Percentiles rank a stretch among this genome's conserved stretches.
Conservation (phyloP, 169 alveolate species). For the Perkinsus marinus region DNA sequence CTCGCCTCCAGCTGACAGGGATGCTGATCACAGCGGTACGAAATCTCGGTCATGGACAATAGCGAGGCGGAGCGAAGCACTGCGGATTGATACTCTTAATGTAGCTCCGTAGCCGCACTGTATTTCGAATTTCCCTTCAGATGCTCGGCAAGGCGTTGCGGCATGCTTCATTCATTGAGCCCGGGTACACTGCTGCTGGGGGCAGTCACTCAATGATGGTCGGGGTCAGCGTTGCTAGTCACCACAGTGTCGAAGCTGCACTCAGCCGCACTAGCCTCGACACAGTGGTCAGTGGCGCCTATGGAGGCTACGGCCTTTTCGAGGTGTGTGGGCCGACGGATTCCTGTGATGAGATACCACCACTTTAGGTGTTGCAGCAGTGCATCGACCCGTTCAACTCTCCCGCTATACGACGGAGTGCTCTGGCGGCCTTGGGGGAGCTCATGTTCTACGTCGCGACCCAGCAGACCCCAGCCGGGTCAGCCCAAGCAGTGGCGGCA, state of each 20-base stretch:
- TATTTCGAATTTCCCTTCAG: neutral
- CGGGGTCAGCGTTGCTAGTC: slow-evolving; percentile 35
- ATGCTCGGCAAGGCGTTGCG: neutral
- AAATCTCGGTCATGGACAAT: neutral
- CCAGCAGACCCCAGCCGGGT: slow-evolving; percentile 3
- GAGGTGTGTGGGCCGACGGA: slow-evolving; percentile 16
- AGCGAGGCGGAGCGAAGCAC: neutral
- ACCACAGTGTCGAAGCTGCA: slow-evolving; percentile 27
- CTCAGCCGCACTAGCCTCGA: slow-evolving; percentile 23
- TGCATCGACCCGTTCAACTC: slow-evolving; percentile 42
- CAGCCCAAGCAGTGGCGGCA: neutral
- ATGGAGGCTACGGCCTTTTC: slow-evolving; percentile 50
- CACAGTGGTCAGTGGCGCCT: slow-evolving; percentile 55
- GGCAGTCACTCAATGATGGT: neutral
- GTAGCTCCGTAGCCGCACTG: neutral
- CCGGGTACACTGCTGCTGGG: neutral
- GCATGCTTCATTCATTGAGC: neutral
- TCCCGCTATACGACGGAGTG: slow-evolving; percentile 53
- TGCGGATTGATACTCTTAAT: neutral
- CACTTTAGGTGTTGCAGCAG: neutral
- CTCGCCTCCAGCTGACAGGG: neutral
- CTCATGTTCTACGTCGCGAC: slow-evolving; percentile 73
- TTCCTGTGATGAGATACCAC: neutral
- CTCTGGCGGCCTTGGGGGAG: slow-evolving; percentile 71
- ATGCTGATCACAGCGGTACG: neutral